A percentile compares a stretch with the other conserved stretches of the same genome.
These are phyloP conservation scores for Lathyrus oleraceus DNA, from an alignment of 306 rosid species.

Conservation along the genomic window DNA sequence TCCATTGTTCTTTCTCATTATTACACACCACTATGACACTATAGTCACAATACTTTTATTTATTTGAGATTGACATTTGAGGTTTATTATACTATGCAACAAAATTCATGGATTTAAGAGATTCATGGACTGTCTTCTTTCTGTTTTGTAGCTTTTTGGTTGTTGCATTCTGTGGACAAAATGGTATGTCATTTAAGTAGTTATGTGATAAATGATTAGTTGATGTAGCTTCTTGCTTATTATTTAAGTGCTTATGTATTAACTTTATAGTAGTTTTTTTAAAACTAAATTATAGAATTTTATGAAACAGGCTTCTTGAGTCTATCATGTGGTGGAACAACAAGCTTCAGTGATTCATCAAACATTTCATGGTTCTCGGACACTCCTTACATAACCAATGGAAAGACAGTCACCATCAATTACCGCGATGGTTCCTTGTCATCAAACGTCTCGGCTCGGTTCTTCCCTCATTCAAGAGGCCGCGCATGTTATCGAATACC, in stretches of 20 bases:
- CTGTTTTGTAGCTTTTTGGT: constrained; percentile 53
- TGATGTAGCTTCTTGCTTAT: too few species aligned
- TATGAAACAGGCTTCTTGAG: constrained; percentile 78
- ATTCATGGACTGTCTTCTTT: constrained; percentile 48
- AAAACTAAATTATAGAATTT: constrained; percentile 27
- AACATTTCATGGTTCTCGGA: constrained; percentile 80
- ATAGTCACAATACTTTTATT: constrained; percentile 19
- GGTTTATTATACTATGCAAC: constrained; percentile 14
- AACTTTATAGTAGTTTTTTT: background rate
- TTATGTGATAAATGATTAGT: too few species aligned
- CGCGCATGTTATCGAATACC: constrained; percentile 68
- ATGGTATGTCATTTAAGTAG: constrained; percentile 51
- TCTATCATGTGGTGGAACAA: constrained; percentile 82
- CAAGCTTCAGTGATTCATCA: constrained; percentile 56
- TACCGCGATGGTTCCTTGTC: constrained; percentile 43
- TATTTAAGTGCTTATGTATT: too few species aligned
- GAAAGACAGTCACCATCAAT: constrained; percentile 48
- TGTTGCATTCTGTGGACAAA: constrained; percentile 54
- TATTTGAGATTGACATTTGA: constrained; percentile 8
- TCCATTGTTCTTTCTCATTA: constrained; percentile 20
- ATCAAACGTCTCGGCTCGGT: constrained; percentile 49
- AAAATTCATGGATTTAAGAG: constrained; percentile 42
- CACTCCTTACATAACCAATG: constrained; percentile 55
- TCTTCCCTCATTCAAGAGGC: constrained; percentile 48
- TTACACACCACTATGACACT: constrained; percentile 22